phyloP scores from a whole-genome alignment of 1,284 basidiomycete species.

The Abortiporus biennis region DNA sequence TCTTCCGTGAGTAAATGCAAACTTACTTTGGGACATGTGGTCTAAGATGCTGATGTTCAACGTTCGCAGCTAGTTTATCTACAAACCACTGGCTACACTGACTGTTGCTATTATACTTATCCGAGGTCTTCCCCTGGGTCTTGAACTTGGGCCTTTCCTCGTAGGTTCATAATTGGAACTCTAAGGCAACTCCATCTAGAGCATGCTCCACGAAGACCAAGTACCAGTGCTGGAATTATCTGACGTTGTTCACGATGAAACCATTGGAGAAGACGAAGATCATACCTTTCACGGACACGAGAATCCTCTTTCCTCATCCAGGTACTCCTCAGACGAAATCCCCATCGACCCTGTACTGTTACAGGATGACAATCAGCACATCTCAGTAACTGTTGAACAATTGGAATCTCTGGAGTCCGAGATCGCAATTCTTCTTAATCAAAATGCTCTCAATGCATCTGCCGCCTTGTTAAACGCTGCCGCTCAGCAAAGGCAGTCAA shows the following conservation, averaged over 20 bases:
- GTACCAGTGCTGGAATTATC: constrained; percentile 63
- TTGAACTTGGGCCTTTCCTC: too few relatives aligned
- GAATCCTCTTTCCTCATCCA: constrained; percentile 32
- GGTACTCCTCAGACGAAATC: constrained; percentile 15
- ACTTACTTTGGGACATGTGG: too few relatives aligned
- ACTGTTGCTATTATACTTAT: too few relatives aligned
- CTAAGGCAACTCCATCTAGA: too few relatives aligned
- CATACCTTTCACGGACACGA: constrained; percentile 10
- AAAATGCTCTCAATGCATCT: constrained; percentile 60
- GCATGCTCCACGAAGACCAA: constrained; percentile 51
- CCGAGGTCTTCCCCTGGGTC: too few relatives aligned
- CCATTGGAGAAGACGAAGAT: constrained; percentile 31
- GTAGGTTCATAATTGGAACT: too few relatives aligned
- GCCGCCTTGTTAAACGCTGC: constrained; percentile 54
- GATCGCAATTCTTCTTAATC: constrained; percentile 61
- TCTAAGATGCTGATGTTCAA: too few relatives aligned
- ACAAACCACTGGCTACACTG: too few relatives aligned
- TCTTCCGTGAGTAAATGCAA: too few relatives aligned
- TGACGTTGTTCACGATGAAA: constrained; percentile 73
- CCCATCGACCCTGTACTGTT: constrained; percentile 21
- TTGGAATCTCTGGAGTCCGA: constrained; percentile 72
- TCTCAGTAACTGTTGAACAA: constrained; percentile 41
- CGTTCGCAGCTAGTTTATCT: too few relatives aligned
- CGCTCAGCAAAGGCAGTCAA: constrained; percentile 53
- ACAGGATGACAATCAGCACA: constrained; percentile 11